Percentiles rank a stretch among this genome's conserved stretches.
These are phyloP conservation scores for Leccinum olivaceopallidum DNA, from an alignment of 768 basidiomycete genomes.

Conservation along the genomic window DNA sequence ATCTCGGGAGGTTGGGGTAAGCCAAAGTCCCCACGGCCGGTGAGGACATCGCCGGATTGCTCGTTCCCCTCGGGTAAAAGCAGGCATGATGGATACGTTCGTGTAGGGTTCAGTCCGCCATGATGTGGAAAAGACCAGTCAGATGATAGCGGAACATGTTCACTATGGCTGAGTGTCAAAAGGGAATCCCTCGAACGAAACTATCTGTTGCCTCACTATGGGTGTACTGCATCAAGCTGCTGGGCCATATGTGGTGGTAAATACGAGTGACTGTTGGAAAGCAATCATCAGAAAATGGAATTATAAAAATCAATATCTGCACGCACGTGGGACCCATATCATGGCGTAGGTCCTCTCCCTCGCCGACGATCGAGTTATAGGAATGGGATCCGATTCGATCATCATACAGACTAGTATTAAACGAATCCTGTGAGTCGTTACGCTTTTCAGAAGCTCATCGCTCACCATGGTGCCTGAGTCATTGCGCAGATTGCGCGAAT, in stretches of 20 bases:
- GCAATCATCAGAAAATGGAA: constrained; percentile 8
- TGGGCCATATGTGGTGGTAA: neutral
- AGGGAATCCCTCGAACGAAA: neutral
- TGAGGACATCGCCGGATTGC: neutral
- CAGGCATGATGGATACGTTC: neutral
- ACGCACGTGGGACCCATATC: constrained; percentile 12
- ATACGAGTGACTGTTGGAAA: constrained; percentile 5
- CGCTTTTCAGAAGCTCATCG: neutral
- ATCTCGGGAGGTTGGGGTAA: constrained; percentile 2
- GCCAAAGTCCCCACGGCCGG: neutral
- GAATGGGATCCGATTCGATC: constrained; percentile 2
- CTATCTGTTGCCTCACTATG: constrained; percentile 12
- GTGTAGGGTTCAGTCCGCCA: neutral
- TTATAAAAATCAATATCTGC: neutral
- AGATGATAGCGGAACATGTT: constrained; percentile 2
- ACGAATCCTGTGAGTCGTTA: constrained; percentile 1
- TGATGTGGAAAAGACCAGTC: constrained; percentile 1
- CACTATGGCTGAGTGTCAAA: constrained; percentile 10
- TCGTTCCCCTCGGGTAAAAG: neutral
- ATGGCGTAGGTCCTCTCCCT: neutral
- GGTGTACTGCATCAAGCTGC: neutral
- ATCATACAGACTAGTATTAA: constrained; percentile 8
- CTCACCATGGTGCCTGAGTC: constrained; percentile 14
- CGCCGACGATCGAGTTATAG: neutral
- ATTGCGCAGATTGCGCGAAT: constrained; percentile 8